phyloP scores from a whole-genome alignment of 2,329 filamentous ascomycete genomes.

The Paracorniculantispora psalliotae region DNA sequence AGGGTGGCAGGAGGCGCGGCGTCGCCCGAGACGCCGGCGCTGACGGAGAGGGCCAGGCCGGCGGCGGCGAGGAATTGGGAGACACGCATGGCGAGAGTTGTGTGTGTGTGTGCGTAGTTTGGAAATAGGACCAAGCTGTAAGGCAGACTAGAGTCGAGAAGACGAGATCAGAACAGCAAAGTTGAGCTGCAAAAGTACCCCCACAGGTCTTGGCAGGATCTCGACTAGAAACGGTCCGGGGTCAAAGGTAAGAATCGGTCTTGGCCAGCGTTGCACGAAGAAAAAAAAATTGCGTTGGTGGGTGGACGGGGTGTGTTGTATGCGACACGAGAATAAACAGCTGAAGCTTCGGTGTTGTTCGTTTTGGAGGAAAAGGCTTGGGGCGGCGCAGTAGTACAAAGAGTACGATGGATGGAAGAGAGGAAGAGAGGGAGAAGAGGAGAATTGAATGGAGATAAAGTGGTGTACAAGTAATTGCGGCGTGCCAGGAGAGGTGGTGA shows the following conservation, averaged over 20 bases:
- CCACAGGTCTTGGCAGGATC: slow-evolving; percentile 10
- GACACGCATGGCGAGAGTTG: slow-evolving; percentile 17
- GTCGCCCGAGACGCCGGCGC: slow-evolving; percentile 3
- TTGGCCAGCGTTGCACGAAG: not conserved
- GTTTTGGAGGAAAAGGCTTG: not conserved
- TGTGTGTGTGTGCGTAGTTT: not conserved
- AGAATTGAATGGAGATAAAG: not conserved
- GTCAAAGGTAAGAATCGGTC: not conserved
- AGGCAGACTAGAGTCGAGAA: not conserved
- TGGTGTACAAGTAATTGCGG: not conserved
- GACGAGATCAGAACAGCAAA: not conserved
- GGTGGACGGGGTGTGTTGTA: not conserved
- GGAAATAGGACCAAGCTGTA: not conserved
- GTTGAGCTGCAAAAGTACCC: not conserved
- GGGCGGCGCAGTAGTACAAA: too few relatives aligned
- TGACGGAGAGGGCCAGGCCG: slow-evolving; percentile 14
- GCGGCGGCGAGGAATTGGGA: slow-evolving; percentile 16
- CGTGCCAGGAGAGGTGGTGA: not conserved
- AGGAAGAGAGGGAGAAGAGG: not conserved
- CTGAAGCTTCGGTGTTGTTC: not conserved
- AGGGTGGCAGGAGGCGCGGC: not conserved
- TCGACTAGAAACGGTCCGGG: not conserved
- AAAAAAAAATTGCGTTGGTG: not conserved
- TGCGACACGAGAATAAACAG: not conserved
- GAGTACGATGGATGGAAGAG: not conserved